Evolutionary conservation across 1,284 basidiomycete genomes (phyloP), one percentile per base, ranked within the genome.

Genomic region (Apiotrichum sp.): DNA sequence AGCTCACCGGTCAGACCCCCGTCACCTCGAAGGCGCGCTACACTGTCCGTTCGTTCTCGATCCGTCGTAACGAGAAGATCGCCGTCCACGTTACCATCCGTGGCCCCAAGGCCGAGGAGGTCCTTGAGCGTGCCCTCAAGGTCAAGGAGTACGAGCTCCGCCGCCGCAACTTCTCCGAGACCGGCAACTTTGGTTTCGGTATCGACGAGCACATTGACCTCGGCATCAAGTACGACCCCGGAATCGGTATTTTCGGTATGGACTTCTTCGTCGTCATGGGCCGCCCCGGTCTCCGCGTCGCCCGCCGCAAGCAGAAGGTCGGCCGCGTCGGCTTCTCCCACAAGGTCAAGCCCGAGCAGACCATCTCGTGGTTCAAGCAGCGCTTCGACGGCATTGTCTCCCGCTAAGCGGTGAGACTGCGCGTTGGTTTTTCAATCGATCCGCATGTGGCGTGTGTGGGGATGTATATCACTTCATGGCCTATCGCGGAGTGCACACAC

Each of bases 41-140:
- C 89, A 98, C 96, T 72, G 92, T 98, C 79, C 93, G 95, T 74
- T 90, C 90, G 58, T 98, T 98, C 82, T 89, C 91, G 78, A 98
- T 99, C 83, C 90, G 96, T 78, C 89, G 95, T 82, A 98, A 99
- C 84, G 96, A 99, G 82, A 98, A 98, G 86, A 98, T 98, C 75
- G 96, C 96, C 56, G 89, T 89, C 70, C 95, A 98, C 81, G 95
- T 98, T 75, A 98, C 95, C 76, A 96, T 98, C 81, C 92, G 95
- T 68, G 95, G 95, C 50, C 95, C 95, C 72, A 98, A 98, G 81
- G 95, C 95, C 52, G 95, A 98, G 84, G 95, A 98, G 80, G 98
- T 96, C 78, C 83, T 98, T 71, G 96, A 98, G 83, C 92, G 96
- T 74, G 95, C 93, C 53, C 84, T 98, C 76, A 98, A 98, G 82